phyloP scores from a whole-genome alignment of 1,284 basidiomycete species.

The Gymnopus androsaceus region DNA sequence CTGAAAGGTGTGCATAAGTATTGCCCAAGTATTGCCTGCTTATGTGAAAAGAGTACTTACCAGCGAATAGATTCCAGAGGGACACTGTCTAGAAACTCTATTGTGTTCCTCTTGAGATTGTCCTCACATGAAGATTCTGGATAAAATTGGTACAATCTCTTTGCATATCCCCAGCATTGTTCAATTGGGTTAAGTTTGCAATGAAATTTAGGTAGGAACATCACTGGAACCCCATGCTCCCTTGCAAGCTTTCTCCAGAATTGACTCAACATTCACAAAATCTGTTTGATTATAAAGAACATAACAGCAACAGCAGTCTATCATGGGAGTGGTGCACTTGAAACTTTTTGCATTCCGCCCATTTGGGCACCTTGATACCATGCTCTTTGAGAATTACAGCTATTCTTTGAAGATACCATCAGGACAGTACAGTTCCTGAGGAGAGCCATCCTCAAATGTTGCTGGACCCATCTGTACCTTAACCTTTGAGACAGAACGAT shows the following conservation, averaged over 20 bases:
- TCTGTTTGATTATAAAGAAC: conserved; percentile 27
- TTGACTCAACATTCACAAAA: conserved; percentile 21
- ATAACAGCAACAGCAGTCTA: conserved; percentile 20
- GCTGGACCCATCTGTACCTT: conserved; percentile 20
- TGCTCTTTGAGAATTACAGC: conserved; percentile 25
- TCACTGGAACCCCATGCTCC: conserved; percentile 10
- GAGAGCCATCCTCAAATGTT: conserved; percentile 17
- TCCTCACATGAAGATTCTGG: conserved; percentile 13
- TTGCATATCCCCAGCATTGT: conserved; percentile 28
- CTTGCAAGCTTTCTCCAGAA: conserved; percentile 17
- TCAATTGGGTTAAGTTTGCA: conserved; percentile 24
- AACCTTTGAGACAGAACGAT: conserved; percentile 16
- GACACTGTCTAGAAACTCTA: conserved; percentile 14
- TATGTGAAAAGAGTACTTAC: conserved; percentile 1
- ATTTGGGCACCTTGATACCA: conserved; percentile 17
- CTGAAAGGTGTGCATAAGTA: no score
- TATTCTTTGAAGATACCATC: conserved; percentile 34
- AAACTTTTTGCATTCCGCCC: conserved; percentile 8
- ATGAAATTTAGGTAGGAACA: conserved; percentile 25
- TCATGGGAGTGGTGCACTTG: conserved; percentile 13
- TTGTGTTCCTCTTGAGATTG: conserved; percentile 16
- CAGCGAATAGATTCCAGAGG: conserved; percentile 11
- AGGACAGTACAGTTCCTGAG: conserved; percentile 25
- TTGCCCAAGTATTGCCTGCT: no score
- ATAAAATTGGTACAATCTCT: conserved; percentile 16